Conservation (phyloP, 1,284 basidiomycete genomes). For the Trichosporon sp. region DNA sequence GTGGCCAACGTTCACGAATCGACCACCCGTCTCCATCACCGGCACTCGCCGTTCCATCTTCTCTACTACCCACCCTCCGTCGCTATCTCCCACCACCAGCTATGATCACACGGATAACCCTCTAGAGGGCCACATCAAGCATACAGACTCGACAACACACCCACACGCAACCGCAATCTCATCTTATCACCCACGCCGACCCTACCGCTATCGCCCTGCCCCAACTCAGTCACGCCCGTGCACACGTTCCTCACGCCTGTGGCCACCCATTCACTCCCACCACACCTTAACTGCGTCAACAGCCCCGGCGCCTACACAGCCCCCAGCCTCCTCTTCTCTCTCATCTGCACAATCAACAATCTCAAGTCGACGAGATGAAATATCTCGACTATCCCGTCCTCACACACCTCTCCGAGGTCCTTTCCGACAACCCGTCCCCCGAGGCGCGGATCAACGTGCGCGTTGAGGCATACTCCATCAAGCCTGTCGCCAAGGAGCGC, state of each 20-base stretch:
- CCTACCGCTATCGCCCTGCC: not conserved
- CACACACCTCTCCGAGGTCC: slow-evolving; percentile 70
- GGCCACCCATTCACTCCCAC: not conserved
- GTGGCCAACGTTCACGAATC: not conserved
- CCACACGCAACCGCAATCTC: not conserved
- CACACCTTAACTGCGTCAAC: not conserved
- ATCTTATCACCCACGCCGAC: not conserved
- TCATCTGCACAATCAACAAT: not conserved
- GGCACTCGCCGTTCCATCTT: not conserved
- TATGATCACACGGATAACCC: slow-evolving; percentile 18
- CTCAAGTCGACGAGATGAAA: slow-evolving; percentile 61
- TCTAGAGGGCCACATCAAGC: slow-evolving; percentile 8
- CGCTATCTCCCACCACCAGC: not conserved
- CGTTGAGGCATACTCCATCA: slow-evolving; percentile 96
- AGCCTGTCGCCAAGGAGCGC: slow-evolving; percentile 95
- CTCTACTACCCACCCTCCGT: not conserved
- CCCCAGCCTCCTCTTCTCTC: not conserved
- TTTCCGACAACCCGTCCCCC: slow-evolving; percentile 63
- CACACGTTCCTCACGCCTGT: not conserved
- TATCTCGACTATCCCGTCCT: slow-evolving; percentile 82
- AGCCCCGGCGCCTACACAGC: not conserved
- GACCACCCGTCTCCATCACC: not conserved
- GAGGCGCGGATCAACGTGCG: slow-evolving; percentile 88
- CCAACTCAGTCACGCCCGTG: not conserved
- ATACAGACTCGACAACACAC: not conserved